Evolutionary conservation across 768 basidiomycete genomes (phyloP).

Genomic region (Russula sp.): DNA sequence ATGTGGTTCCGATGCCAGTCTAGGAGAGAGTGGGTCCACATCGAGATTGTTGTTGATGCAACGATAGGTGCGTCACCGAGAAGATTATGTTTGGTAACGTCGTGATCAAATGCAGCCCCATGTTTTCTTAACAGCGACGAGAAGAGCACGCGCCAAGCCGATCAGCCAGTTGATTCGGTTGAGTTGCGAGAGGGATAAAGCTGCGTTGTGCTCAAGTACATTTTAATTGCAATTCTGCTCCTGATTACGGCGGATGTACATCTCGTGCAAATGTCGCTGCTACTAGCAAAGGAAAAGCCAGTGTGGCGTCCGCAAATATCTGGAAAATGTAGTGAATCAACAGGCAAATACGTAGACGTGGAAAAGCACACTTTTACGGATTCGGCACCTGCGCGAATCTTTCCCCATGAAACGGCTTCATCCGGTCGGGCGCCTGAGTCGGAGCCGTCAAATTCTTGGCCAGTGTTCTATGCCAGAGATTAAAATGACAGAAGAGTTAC

Average conservation of each 20-base stretch:
- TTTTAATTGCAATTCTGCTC: neutral
- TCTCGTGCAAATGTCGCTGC: conserved; percentile 84
- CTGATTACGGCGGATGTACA: neutral
- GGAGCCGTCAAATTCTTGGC: conserved; percentile 98
- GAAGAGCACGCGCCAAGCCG: neutral
- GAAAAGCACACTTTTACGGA: conserved; percentile 58
- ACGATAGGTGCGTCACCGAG: neutral
- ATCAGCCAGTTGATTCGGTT: neutral
- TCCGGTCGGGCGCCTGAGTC: conserved; percentile 96
- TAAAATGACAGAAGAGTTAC: neutral
- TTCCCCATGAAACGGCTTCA: conserved; percentile 98
- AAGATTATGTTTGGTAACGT: neutral
- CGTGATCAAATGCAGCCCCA: too few relatives aligned
- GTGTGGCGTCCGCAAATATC: conserved; percentile 94
- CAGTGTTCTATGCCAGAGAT: conserved; percentile 65
- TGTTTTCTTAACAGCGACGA: neutral
- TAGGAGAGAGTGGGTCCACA: neutral
- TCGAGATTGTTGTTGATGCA: neutral
- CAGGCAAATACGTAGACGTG: too few relatives aligned
- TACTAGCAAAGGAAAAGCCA: conserved; percentile 92
- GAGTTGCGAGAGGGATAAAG: neutral
- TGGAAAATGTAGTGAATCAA: conserved; percentile 16
- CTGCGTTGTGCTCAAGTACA: neutral
- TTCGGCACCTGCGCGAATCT: conserved; percentile 82
- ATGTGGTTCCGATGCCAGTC: neutral